These are phyloP conservation scores for Coemansia sp. DNA, from an alignment of 192 early-diverging fungal genomes.

Conservation along the genomic window DNA sequence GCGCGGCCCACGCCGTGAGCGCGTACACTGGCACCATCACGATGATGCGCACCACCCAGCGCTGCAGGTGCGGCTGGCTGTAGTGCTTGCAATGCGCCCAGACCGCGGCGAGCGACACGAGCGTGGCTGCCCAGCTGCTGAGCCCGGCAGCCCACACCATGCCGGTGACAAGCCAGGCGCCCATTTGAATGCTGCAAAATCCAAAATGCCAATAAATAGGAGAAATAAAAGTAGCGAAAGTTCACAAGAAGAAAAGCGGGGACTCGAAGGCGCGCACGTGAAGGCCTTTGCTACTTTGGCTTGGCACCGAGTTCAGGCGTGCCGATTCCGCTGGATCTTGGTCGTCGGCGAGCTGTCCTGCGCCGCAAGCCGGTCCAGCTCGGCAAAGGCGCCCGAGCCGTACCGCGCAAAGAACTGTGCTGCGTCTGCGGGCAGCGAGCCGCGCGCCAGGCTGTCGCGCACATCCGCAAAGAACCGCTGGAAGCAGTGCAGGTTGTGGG, in stretches of 20 bases:
- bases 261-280: background rate
- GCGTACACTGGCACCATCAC: constrained; percentile 86
- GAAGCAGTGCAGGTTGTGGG: constrained; percentile 51
- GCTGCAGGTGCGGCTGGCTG: constrained; percentile 58
- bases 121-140: constrained; percentile 46
- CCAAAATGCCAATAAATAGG: constrained; percentile 2
- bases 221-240: constrained; percentile 1
- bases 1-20: constrained; percentile 72
- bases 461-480: constrained; percentile 44
- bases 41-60: constrained; percentile 66
- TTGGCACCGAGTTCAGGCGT: constrained; percentile 14
- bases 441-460: constrained; percentile 32
- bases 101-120: constrained; percentile 42
- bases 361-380: constrained; percentile 29
- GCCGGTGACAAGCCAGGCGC: constrained; percentile 28
- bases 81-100: constrained; percentile 56
- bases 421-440: constrained; percentile 26
- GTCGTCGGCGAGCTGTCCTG: constrained; percentile 45
- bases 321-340: constrained; percentile 46
- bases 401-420: constrained; percentile 29
- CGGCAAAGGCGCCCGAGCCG: constrained; percentile 21
- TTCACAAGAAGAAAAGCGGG: background rate
- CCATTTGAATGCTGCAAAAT: constrained; percentile 5
- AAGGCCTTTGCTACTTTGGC: background rate
- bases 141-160: constrained; percentile 50